Conservation (phyloP, 345 rosid species). For the Eucalyptus curtisii region DNA sequence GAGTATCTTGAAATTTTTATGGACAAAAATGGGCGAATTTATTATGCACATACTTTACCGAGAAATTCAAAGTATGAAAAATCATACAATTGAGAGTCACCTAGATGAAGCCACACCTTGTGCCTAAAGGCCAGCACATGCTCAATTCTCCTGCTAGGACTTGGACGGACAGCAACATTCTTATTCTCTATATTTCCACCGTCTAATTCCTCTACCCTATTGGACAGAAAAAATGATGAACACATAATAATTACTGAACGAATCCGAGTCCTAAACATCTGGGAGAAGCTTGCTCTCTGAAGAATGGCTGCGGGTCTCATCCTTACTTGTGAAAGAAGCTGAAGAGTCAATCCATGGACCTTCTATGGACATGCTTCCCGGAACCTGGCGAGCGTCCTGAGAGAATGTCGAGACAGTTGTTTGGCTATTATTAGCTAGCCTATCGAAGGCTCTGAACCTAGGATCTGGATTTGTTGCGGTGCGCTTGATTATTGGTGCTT, state of each 20-base stretch:
- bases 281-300: conserved; percentile 16
- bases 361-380: conserved; percentile 33
- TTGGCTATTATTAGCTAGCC: conserved; percentile 55
- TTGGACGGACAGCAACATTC: not conserved
- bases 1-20: not conserved
- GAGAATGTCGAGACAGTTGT: conserved; percentile 23
- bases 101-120: not conserved
- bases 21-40: not conserved
- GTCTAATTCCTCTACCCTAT: not conserved
- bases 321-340: conserved; percentile 14
- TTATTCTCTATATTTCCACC: not conserved
- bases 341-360: conserved; percentile 66
- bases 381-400: conserved; percentile 23
- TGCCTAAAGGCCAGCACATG: not conserved
- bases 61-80: not conserved
- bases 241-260: not conserved
- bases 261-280: not conserved
- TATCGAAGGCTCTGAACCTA: conserved; percentile 73
- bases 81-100: not conserved
- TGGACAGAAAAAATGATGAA: not conserved
- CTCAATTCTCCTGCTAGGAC: not conserved
- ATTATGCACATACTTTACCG: not conserved
- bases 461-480: conserved; percentile 29
- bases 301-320: conserved; percentile 9
- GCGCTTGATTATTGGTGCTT: conserved; percentile 65